These are phyloP conservation scores for Oryza australiensis DNA, from an alignment of 176 grass and related monocot genomes.

Conservation along the genomic window DNA sequence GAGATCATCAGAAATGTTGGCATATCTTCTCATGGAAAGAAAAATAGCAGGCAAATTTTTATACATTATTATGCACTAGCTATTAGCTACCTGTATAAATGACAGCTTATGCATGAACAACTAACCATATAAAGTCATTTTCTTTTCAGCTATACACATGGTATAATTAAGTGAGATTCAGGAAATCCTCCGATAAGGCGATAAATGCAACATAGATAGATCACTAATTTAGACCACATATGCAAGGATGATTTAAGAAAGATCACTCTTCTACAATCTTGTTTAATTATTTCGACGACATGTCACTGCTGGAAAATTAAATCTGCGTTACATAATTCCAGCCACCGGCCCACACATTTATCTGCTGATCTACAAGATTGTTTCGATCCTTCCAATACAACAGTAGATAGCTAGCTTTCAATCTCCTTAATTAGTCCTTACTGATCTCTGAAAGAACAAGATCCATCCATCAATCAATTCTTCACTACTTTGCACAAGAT, in stretches of 20 bases:
- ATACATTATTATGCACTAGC: background rate
- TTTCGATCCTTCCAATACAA: constrained; percentile 10
- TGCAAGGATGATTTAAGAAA: background rate
- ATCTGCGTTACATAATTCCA: background rate
- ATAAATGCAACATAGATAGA: background rate
- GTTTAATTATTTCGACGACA: background rate
- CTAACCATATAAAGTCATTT: background rate
- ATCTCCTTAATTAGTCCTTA: too few species aligned
- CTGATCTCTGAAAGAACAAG: constrained; percentile 6
- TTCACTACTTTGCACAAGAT: background rate
- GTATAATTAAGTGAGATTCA: background rate
- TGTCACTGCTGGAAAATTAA: background rate
- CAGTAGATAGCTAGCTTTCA: constrained; percentile 12
- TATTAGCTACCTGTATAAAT: background rate
- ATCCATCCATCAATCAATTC: background rate
- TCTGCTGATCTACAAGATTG: background rate
- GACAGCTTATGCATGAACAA: background rate
- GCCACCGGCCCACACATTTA: background rate
- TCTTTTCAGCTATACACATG: background rate
- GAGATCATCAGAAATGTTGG: background rate
- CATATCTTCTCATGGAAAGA: background rate
- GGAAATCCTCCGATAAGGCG: too few species aligned
- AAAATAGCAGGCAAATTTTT: background rate
- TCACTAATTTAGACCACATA: background rate
- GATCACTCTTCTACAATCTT: background rate